Percentiles rank a stretch among this genome's conserved stretches.
phyloP scores from a whole-genome alignment of 305 asterid species.

The Vinca major region DNA sequence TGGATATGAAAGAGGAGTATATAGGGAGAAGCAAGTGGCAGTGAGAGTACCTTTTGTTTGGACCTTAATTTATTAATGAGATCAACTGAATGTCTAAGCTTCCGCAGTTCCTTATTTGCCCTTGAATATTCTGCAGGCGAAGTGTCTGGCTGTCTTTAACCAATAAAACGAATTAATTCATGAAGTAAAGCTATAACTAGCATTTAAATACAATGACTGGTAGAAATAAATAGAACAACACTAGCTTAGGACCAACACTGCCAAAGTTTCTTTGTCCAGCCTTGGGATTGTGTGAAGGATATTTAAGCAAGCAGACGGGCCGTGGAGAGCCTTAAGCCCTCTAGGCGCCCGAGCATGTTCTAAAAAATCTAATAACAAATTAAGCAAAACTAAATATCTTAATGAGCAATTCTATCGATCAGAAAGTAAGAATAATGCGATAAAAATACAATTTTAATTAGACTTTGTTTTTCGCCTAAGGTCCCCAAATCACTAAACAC shows the following conservation, averaged over 20 bases:
- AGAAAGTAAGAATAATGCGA: too few species aligned
- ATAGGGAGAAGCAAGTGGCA: not conserved
- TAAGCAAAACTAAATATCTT: too few species aligned
- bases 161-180: constrained; percentile 13
- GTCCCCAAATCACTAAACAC: too few species aligned
- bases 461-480: too few species aligned
- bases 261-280: not conserved
- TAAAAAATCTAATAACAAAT: too few species aligned
- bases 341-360: too few species aligned
- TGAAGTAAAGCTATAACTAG: not conserved
- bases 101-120: constrained; percentile 83
- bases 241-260: not conserved
- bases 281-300: not conserved
- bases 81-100: constrained; percentile 50
- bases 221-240: not conserved
- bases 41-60: constrained; percentile 49
- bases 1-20: not conserved
- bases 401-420: too few species aligned
- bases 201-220: not conserved
- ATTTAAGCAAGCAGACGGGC: not conserved
- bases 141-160: constrained; percentile 64
- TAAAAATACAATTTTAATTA: too few species aligned
- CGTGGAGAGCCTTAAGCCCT: too few species aligned
- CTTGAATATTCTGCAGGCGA: constrained; percentile 60
- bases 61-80: constrained; percentile 56